Base-by-base conservation (phyloP, 1,284 basidiomycete species). In the Tranzscheliella williamsii region DNA sequence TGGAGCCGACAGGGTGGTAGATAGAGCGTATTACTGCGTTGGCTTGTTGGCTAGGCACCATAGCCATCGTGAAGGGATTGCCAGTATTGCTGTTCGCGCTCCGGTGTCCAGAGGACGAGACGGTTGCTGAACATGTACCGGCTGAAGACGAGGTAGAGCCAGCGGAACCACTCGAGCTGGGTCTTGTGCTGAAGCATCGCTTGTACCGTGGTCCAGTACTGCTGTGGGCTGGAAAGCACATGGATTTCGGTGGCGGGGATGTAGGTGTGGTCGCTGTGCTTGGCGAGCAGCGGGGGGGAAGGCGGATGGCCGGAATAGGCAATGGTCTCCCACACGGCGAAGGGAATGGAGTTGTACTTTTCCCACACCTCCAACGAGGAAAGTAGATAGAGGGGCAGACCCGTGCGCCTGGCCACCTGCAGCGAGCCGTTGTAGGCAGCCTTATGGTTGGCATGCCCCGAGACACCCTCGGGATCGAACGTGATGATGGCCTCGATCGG, bases 401-500 rank as follows among this genome's bases (percentile, higher is more conserved):
- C 12, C 3, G 4, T 15, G 5, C 11, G 30, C 13, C 43, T 37
- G 32, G 40, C 42, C 1, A 63, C 87, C 33, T 78, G 68, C 9
- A 52, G 43, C 3, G 58, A 51, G 9, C 47, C 58, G 12, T 62
- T 62, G n/a, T 84, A 83, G 17, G 93, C 80, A 0, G 90, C 86
- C 46, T 82, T 82, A 78, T 99, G 94, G 78, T 98, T 99, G 1
- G 89, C 87, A 73, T 98, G 94, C 0, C 81, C 82, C 7, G 91
- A 92, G 4, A 98, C 82, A 1, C 95, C 94, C 4, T 76, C 63
- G 0, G 78, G 60, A 79, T 99, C 94, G 70, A 98, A 98, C 0
- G 94, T 96, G 47, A 99, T 80, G 44, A 98, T 85, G 89, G 57
- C 50, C 12, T 64, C 65, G 44, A 64, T 44, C 21, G 44, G 30